A percentile compares a stretch with the other conserved stretches of the same genome.
phyloP scores from a whole-genome alignment of 2,329 filamentous ascomycete species.

The Pseudogymnoascus sp. region DNA sequence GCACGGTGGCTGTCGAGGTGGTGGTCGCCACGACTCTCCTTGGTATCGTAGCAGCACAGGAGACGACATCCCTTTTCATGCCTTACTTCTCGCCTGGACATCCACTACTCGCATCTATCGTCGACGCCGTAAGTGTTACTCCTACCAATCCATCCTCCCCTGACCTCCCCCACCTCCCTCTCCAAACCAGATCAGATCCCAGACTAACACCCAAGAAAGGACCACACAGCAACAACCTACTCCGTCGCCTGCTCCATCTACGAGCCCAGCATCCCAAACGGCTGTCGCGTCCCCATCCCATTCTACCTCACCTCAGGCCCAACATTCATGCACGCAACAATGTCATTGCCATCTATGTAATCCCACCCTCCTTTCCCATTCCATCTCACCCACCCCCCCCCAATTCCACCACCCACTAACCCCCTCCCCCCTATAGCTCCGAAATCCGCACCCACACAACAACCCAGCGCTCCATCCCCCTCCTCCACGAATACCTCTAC shows the following conservation, averaged over 20 bases:
- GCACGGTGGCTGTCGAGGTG: neutral
- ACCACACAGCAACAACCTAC: neutral
- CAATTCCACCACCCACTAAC: neutral
- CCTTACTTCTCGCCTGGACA: neutral
- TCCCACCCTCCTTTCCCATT: neutral
- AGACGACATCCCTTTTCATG: neutral
- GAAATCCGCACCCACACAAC: neutral
- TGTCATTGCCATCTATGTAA: neutral
- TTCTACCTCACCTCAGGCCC: constrained; percentile 16
- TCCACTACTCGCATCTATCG: neutral
- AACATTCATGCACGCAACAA: neutral
- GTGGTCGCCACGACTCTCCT: neutral
- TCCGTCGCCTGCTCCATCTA: neutral
- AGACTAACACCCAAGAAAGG: neutral
- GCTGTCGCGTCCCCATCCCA: constrained; percentile 12
- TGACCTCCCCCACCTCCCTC: too few species aligned
- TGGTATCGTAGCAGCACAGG: neutral
- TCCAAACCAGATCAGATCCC: neutral
- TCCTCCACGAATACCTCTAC: neutral
- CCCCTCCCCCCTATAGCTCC: neutral
- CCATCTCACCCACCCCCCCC: too few species aligned
- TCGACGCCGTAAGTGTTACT: neutral
- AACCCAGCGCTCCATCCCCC: neutral
- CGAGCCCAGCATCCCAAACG: neutral
- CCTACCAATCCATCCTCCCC: neutral